phyloP scores from a whole-genome alignment of 768 basidiomycete genomes.

The Trichaptum fuscoviolaceum region DNA sequence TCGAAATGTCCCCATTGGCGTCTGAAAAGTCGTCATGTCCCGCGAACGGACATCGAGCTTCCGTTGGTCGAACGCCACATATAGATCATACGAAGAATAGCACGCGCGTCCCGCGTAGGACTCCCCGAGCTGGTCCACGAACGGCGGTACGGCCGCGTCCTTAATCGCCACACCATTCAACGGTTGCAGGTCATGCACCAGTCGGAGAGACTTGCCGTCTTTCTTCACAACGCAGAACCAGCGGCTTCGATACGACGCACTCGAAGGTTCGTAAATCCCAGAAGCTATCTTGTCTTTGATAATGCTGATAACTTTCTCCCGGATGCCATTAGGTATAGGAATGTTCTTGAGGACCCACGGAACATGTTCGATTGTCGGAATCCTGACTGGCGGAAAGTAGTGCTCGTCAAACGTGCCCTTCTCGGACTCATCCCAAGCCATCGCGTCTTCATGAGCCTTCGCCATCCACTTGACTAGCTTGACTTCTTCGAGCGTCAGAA shows the following conservation, averaged over 20 bases:
- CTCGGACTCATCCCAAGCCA: constrained; percentile 36
- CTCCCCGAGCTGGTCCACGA: constrained; percentile 27
- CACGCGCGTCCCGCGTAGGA: constrained; percentile 29
- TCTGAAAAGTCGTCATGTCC: constrained; percentile 38
- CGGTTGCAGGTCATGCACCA: constrained; percentile 34
- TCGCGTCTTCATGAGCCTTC: constrained; percentile 23
- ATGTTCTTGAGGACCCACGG: constrained; percentile 25
- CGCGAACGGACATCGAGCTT: constrained; percentile 23
- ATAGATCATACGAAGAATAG: constrained; percentile 25
- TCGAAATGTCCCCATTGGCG: constrained; percentile 27
- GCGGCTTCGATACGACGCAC: constrained; percentile 31
- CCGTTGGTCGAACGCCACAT: constrained; percentile 31
- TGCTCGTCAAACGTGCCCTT: constrained; percentile 27
- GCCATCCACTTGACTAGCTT: constrained; percentile 30
- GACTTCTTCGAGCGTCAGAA: constrained; percentile 29
- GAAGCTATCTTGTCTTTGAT: constrained; percentile 31
- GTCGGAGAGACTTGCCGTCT: constrained; percentile 19
- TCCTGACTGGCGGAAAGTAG: constrained; percentile 25
- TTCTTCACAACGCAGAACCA: constrained; percentile 37
- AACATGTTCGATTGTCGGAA: constrained; percentile 27
- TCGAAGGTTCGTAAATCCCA: constrained; percentile 35
- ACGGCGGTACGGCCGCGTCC: constrained; percentile 31
- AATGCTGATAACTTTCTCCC: constrained; percentile 25
- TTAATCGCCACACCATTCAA: constrained; percentile 33
- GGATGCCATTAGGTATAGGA: constrained; percentile 20